These are phyloP conservation scores for Neoascochyta sp. DNA, from an alignment of 2,329 filamentous ascomycete species.

Conservation along the genomic window DNA sequence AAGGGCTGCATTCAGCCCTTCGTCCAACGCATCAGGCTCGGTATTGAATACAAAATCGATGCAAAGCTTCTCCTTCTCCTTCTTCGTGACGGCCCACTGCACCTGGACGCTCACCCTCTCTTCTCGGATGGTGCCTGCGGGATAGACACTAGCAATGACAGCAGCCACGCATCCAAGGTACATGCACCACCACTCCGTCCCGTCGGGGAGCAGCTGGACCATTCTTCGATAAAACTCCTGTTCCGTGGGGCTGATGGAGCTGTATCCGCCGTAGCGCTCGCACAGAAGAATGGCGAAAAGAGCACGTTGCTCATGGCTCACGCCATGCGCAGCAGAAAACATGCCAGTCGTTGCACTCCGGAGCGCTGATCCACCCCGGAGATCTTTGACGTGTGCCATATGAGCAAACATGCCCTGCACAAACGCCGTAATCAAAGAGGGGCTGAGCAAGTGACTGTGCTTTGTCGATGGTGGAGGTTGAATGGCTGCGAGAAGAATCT, in stretches of 20 bases:
- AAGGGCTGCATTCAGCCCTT: constrained; percentile 29
- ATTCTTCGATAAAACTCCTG: constrained; percentile 53
- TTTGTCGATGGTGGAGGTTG: constrained; percentile 14
- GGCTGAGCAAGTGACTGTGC: constrained; percentile 41
- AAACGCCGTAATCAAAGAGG: constrained; percentile 53
- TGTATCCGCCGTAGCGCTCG: constrained; percentile 65
- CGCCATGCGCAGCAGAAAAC: constrained; percentile 64
- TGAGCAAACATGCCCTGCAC: constrained; percentile 56
- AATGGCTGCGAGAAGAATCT: constrained; percentile 51
- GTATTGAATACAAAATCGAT: constrained; percentile 27
- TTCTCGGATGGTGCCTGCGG: constrained; percentile 51
- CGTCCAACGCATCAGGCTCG: constrained; percentile 29
- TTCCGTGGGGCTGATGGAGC: constrained; percentile 57
- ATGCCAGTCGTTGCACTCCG: constrained; percentile 67
- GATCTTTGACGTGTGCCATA: constrained; percentile 43
- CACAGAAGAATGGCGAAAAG: constrained; percentile 68
- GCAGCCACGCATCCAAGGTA: constrained; percentile 60
- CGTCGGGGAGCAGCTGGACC: constrained; percentile 50
- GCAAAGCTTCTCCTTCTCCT: constrained; percentile 28
- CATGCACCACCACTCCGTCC: constrained; percentile 61
- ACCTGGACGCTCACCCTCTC: constrained; percentile 28
- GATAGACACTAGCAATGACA: constrained; percentile 58
- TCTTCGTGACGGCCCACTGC: constrained; percentile 25
- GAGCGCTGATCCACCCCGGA: constrained; percentile 62
- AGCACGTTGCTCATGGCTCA: constrained; percentile 69